Conservation (phyloP, 2,329 filamentous ascomycete genomes). For the Trichoderma atrobrunneum region DNA sequence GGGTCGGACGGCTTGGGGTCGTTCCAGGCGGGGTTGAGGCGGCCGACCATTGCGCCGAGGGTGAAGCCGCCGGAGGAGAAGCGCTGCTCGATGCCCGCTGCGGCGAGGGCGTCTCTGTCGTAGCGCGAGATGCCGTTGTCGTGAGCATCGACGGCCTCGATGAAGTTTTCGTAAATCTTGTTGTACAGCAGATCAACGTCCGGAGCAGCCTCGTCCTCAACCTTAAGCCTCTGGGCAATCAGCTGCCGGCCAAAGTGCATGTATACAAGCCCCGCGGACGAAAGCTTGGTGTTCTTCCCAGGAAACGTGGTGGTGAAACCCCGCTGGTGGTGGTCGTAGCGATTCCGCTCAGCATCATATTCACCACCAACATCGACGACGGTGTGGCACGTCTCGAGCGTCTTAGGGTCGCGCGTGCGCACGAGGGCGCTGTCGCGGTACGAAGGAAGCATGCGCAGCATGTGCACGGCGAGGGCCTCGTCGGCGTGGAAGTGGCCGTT, state of each 20-base stretch:
- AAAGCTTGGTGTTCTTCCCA: conserved; percentile 79
- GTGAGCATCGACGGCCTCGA: conserved; percentile 95
- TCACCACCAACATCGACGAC: conserved; percentile 97
- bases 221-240: conserved; percentile 56
- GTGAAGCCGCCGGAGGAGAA: conserved; percentile 82
- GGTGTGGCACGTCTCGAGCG: conserved; percentile 81
- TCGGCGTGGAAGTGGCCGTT: conserved; percentile 99
- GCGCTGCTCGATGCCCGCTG: conserved; percentile 73
- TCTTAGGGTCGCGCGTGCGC: conserved; percentile 79
- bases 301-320: conserved; percentile 85
- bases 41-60: conserved; percentile 77
- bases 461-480: conserved; percentile 93
- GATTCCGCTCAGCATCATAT: conserved; percentile 72
- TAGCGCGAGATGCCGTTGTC: conserved; percentile 91
- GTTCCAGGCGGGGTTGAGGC: conserved; percentile 80
- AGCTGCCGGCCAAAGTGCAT: conserved; percentile 90
- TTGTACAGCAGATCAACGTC: conserved; percentile 75
- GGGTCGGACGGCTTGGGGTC: conserved; percentile 55
- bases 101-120: conserved; percentile 65
- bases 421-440: conserved; percentile 74
- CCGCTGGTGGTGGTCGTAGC: conserved; percentile 97
- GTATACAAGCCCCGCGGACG: conserved; percentile 90
- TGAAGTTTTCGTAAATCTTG: conserved; percentile 89
- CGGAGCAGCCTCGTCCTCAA: conserved; percentile 54
- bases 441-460: conserved; percentile 82